Evolutionary conservation across 106 monocot genomes (phyloP).

Genomic region (Ottelia alismoides): DNA sequence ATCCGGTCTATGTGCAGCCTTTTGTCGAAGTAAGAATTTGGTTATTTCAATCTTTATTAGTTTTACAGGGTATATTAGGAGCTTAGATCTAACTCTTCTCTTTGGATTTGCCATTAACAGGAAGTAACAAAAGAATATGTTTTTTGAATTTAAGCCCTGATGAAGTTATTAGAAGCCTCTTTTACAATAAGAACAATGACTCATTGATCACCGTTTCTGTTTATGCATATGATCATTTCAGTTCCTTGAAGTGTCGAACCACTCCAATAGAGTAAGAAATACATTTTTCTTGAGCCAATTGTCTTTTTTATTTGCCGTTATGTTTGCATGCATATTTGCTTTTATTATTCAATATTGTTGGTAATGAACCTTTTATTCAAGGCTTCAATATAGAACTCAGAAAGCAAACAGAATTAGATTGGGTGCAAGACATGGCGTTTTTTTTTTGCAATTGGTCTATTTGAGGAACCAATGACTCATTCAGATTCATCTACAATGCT

Average conservation of each 20-base stretch:
- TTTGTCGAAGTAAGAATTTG: constrained; percentile 48
- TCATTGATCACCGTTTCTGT: constrained; percentile 89
- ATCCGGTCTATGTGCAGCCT: constrained; percentile 78
- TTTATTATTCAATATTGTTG: neutral
- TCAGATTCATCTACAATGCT: too few relatives aligned
- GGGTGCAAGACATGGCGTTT: too few relatives aligned
- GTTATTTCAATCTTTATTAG: too few relatives aligned
- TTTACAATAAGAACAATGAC: constrained; percentile 90
- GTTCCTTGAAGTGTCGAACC: constrained; percentile 82
- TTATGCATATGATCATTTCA: constrained; percentile 85
- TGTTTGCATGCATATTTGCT: neutral
- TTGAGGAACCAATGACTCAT: too few relatives aligned
- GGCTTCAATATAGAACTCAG: too few relatives aligned
- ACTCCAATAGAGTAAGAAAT: constrained; percentile 79
- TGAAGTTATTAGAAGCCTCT: constrained; percentile 86
- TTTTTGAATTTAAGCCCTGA: constrained; percentile 83
- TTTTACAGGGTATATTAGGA: too few relatives aligned
- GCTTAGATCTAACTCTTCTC: constrained; percentile 1
- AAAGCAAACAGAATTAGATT: too few relatives aligned
- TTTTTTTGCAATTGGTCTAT: too few relatives aligned
- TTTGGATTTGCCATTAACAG: constrained; percentile 30
- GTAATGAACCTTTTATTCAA: too few relatives aligned
- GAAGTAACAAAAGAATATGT: constrained; percentile 72
- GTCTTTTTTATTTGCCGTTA: neutral
- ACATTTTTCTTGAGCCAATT: neutral